Conservation (phyloP, 148 eudicot species). For the Fagopyrum esculentum region DNA sequence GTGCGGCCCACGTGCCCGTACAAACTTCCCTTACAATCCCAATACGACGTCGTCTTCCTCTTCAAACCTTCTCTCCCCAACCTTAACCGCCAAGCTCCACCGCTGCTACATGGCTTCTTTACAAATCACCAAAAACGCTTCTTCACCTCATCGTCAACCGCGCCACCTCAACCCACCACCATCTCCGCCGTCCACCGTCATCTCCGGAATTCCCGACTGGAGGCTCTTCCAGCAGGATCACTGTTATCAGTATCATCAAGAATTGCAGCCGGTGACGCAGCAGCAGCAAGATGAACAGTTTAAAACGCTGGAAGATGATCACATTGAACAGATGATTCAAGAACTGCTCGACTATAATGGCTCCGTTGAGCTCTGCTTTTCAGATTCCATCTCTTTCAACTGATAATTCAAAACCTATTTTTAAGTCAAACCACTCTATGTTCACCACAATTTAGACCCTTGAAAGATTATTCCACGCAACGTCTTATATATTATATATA, state of each 20-base stretch:
- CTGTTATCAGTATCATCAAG: background rate
- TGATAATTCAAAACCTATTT: background rate
- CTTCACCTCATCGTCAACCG: background rate
- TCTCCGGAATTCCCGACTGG: background rate
- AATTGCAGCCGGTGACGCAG: background rate
- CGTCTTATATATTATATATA: background rate
- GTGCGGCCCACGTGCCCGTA: conserved; percentile 71
- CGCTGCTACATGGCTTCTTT: conserved; percentile 71
- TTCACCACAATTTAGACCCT: background rate
- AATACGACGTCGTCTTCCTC: conserved; percentile 37
- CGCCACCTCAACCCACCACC: background rate
- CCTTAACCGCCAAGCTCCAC: conserved; percentile 64
- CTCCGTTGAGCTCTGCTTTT: conserved; percentile 37
- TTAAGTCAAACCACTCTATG: background rate
- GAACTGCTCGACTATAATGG: conserved; percentile 67
- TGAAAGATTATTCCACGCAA: background rate
- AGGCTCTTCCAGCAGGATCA: background rate
- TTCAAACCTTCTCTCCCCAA: conserved; percentile 62
- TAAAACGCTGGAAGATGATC: conserved; percentile 57
- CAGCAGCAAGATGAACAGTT: conserved; percentile 26
- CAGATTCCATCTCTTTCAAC: conserved; percentile 11
- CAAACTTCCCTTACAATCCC: conserved; percentile 76
- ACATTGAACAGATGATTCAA: conserved; percentile 90
- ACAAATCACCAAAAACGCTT: background rate
- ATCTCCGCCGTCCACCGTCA: background rate